A percentile compares a stretch with the other conserved stretches of the same genome.
Conservation (phyloP, 208 protist species). For the Plasmodiophora brassicae region DNA sequence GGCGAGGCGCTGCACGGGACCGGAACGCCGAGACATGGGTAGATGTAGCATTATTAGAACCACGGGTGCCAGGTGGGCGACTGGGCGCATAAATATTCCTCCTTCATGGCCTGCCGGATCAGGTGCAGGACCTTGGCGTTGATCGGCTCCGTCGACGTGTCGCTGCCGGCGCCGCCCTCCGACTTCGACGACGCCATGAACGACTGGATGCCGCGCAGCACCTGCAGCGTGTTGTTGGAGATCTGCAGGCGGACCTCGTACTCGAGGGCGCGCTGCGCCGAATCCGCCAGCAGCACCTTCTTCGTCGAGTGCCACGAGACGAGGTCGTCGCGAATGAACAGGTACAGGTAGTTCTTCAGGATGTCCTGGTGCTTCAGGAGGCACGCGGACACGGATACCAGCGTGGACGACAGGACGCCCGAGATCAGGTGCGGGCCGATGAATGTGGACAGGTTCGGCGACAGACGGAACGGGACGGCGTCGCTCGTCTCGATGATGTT, state of each 20-base stretch:
- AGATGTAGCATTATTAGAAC: conserved; percentile 29
- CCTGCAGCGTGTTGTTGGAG: conserved; percentile 21
- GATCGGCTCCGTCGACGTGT: conserved; percentile 27
- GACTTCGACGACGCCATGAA: conserved; percentile 35
- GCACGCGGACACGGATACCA: conserved; percentile 28
- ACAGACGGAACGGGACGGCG: conserved; percentile 36
- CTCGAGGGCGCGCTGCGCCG: background rate
- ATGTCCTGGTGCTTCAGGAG: conserved; percentile 40
- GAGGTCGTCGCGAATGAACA: conserved; percentile 46
- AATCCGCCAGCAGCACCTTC: background rate
- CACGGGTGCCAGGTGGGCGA: conserved; percentile 38
- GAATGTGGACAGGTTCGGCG: conserved; percentile 44
- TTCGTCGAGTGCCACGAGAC: conserved; percentile 46
- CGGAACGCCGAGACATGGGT: too few species aligned
- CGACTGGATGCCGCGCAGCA: conserved; percentile 13
- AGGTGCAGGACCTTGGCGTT: conserved; percentile 35
- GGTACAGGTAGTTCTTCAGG: conserved; percentile 39
- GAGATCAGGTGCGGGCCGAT: conserved; percentile 19
- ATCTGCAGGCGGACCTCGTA: conserved; percentile 21
- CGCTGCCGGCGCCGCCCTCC: background rate
- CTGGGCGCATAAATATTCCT: background rate
- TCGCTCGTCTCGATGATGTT: conserved; percentile 39
- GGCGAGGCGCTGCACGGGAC: too few species aligned
- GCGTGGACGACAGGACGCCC: background rate
- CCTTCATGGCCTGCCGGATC: conserved; percentile 25